Evolutionary conservation across 2,329 filamentous ascomycete species (phyloP), one percentile per base, ranked within the genome.

Genomic region (Onygena corvina): DNA sequence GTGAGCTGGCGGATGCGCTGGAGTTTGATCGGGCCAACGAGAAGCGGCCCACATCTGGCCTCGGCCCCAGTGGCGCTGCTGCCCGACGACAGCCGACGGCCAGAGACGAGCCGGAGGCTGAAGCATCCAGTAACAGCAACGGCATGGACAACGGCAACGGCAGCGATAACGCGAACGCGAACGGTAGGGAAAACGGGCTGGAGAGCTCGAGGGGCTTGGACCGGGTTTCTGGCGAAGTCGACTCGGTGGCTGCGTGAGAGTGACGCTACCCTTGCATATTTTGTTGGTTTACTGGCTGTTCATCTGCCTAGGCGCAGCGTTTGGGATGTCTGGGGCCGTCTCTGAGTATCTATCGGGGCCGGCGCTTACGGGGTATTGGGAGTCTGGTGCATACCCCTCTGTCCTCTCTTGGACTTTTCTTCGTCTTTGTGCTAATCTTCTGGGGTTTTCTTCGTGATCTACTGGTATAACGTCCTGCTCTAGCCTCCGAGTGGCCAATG

Each of bases 1-100:
- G 62, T 25, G 70, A 72, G 53, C 54, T 72, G 50, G 64, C 69
- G 4, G 67, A 70, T 51, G 69, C 66, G 12, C 57, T 72, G 35
- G 68, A 71, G 51, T 69, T 69, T 50, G 65, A 68, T 48, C 61
- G 67, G 34, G 60, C 63, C 54, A 64, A 67, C 48, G 64, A 64
- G 30, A 67, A 27, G 30, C 54, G 23, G 56, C 56, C 20, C 51
- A 52, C 2, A 27, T 42, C 54, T 20, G 25, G 46, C 16, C 31
- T 12, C 12, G 36, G 18, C 1, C 36, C 36, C 4, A 27, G 21
- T 8, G n/a, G n/a, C n/a, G n/a, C n/a, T n/a, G 16, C 36, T 25
- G 36, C 21, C 36, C 7, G 36, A n/a, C n/a, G n/a, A 42, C 36
- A 42, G 21, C 36, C 27, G 1, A 42, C 27, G 36, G 36, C 21